Evolutionary conservation across 768 basidiomycete species (phyloP), one percentile per base, ranked within the genome.

Genomic region (Suillus plorans): DNA sequence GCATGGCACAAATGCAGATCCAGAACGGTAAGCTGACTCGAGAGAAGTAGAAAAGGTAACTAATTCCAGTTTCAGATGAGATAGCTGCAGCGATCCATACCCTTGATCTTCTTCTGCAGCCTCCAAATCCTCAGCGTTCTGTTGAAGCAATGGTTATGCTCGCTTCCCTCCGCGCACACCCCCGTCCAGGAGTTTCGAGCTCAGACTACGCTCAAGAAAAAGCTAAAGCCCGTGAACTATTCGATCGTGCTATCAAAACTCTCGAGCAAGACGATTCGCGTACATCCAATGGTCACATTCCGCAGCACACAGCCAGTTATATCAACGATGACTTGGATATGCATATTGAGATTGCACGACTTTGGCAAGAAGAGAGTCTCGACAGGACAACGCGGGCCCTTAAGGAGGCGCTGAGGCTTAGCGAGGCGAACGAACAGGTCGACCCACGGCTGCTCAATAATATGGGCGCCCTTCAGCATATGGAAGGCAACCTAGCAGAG

Each of bases 111-210:
- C 80, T 95, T 42, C 78, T 94, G 34, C 88, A 91, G 67, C 79
- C 85, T 8, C 86, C 88, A 0, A 87, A 86, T 64, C 77, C 84
- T 13, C 88, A 86, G 62, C 81, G 85, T 36, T 91, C 89, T 1
- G 75, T 91, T 5, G 96, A 98, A 79, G 95, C 95, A 4, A 89
- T 87, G 10, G 90, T 91, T 18, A 89, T 96, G 78, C 88, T 97
- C 47, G 97, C 95, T 4, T 92, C 94, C 2, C 84, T 99, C 9
- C 88, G 94, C n/a, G 89, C 91, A 0, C 84, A 87, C 73, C 88
- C 90, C 4, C 86, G 95, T 63, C 91, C 91, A 2, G 93, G 91
- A 59, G 85, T 93, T 37, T 89, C 90, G 5, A 84, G 83, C 62
- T 82, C 87, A 2, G 95, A 98, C 63, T 77, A 89, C 45, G 79